Conservation (phyloP, 345 rosid species). For the Citrus reticulata region DNA sequence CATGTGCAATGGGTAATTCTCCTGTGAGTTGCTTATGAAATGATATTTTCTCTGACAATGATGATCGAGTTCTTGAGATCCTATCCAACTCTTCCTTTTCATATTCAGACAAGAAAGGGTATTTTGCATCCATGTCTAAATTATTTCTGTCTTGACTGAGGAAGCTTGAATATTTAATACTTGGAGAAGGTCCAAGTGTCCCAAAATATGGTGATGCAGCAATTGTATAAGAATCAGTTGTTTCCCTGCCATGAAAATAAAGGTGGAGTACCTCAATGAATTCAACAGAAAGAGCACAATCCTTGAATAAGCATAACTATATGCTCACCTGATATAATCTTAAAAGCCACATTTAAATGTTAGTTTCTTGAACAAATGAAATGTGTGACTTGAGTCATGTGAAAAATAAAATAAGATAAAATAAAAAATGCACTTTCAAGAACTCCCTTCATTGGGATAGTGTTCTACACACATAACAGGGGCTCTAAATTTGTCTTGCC, state of each 20-base stretch:
- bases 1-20: conserved; percentile 58
- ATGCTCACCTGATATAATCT: not conserved
- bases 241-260: conserved; percentile 42
- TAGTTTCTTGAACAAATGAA: not conserved
- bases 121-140: conserved; percentile 46
- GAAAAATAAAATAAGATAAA: not conserved
- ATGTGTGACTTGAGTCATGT: not conserved
- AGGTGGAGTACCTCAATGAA: not conserved
- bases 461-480: not conserved
- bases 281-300: not conserved
- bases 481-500: not conserved
- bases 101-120: conserved; percentile 52
- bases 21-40: conserved; percentile 43
- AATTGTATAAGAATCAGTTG: conserved; percentile 74
- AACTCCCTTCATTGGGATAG: not conserved
- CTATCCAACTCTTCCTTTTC: conserved; percentile 38
- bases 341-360: not conserved
- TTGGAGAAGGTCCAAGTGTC: conserved; percentile 33
- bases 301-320: not conserved
- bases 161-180: conserved; percentile 31
- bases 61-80: conserved; percentile 51
- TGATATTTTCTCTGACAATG: conserved; percentile 60
- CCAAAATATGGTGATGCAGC: conserved; percentile 68
- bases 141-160: conserved; percentile 31
- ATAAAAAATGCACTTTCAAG: not conserved